phyloP scores from a whole-genome alignment of 2,329 filamentous ascomycete species.

The Neonectria magnoliae region DNA sequence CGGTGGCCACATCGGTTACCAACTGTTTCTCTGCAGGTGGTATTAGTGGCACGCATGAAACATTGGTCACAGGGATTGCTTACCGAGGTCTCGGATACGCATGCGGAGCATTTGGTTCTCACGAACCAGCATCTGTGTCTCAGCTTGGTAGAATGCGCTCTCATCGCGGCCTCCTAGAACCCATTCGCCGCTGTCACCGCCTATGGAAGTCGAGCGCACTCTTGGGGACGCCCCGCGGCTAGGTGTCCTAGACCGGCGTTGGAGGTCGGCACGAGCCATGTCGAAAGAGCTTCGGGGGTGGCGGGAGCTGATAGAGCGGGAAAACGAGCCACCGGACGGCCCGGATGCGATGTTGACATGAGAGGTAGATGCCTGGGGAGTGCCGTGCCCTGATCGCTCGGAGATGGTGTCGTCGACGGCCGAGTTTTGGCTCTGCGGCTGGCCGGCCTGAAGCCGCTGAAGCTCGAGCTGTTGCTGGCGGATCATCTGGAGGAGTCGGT shows the following conservation, averaged over 20 bases:
- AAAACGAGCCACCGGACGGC: constrained; percentile 54
- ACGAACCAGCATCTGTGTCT: constrained; percentile 79
- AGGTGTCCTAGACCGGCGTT: constrained; percentile 67
- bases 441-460: constrained; percentile 64
- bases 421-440: constrained; percentile 48
- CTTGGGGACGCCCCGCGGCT: constrained; percentile 67
- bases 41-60: constrained; percentile 19
- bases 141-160: constrained; percentile 82
- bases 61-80: constrained; percentile 33
- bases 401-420: constrained; percentile 62
- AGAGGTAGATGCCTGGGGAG: constrained; percentile 48
- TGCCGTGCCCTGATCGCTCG: constrained; percentile 55
- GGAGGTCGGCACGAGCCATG: constrained; percentile 64
- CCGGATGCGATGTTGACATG: constrained; percentile 46
- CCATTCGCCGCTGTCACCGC: constrained; percentile 69
- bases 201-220: constrained; percentile 67
- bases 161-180: constrained; percentile 75
- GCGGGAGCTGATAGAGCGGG: constrained; percentile 61
- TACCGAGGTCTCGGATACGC: constrained; percentile 78
- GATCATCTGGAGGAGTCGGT: constrained; percentile 81
- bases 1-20: constrained; percentile 51
- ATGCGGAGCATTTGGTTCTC: constrained; percentile 87
- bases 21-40: constrained; percentile 60
- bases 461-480: constrained; percentile 78
- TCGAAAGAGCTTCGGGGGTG: constrained; percentile 69